These are phyloP conservation scores for Rutstroemia sydowiana DNA, from an alignment of 2,329 filamentous ascomycete genomes.

Conservation along the genomic window DNA sequence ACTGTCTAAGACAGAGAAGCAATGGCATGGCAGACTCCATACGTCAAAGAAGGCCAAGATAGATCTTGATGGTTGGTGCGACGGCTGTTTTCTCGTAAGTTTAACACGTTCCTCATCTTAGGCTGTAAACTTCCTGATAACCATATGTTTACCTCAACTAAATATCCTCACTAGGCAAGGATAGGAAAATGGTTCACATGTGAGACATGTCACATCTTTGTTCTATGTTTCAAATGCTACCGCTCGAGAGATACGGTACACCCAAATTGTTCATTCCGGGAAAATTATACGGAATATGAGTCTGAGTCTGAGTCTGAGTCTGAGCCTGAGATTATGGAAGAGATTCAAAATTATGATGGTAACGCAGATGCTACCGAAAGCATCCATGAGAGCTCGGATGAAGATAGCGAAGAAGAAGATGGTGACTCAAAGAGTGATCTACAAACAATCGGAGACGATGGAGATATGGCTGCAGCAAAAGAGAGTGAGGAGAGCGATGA, in stretches of 20 bases:
- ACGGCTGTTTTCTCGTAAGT: background rate
- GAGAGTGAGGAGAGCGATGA: no score
- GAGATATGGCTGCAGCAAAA: no score
- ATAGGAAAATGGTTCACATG: background rate
- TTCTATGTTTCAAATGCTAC: background rate
- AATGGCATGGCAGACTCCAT: background rate
- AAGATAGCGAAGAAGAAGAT: background rate
- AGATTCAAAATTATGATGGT: background rate
- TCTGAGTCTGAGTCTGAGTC: background rate
- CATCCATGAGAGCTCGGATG: background rate
- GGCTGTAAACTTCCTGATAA: background rate
- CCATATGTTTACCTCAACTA: background rate
- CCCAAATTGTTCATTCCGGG: background rate
- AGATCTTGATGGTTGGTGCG: background rate
- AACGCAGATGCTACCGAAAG: background rate
- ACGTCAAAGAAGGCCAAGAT: background rate
- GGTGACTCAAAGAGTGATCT: background rate
- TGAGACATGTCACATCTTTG: background rate
- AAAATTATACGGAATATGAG: background rate
- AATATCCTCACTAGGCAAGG: background rate
- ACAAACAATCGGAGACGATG: no score
- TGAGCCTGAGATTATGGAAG: background rate
- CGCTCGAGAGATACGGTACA: background rate
- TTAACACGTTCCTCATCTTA: background rate
- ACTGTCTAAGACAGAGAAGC: background rate